phyloP scores from a whole-genome alignment of 2,329 filamentous ascomycete genomes.

The Paradendryphiella salina region DNA sequence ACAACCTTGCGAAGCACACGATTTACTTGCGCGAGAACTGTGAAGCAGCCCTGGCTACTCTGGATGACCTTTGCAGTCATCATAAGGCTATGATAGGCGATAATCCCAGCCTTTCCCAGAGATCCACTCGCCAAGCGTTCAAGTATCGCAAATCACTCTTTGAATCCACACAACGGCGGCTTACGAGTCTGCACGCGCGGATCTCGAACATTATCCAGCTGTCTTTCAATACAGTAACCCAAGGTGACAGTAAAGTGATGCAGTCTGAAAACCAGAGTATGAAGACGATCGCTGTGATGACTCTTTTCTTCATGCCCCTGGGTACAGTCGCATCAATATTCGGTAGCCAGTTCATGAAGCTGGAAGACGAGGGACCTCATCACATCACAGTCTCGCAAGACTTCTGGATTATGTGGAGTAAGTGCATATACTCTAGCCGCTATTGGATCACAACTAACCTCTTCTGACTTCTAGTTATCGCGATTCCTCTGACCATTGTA shows the following conservation, averaged over 20 bases:
- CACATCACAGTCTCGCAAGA: conserved; percentile 32
- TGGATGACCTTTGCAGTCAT: conserved; percentile 29
- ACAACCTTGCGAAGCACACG: conserved; percentile 48
- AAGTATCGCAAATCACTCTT: conserved; percentile 41
- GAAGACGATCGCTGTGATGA: conserved; percentile 53
- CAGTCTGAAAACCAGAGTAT: conserved; percentile 49
- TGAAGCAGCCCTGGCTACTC: conserved; percentile 34
- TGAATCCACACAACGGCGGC: conserved; percentile 41
- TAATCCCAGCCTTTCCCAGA: conserved; percentile 9
- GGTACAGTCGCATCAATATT: conserved; percentile 42
- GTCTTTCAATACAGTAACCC: conserved; percentile 48
- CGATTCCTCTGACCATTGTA: conserved; percentile 27
- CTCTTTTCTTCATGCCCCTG: conserved; percentile 51
- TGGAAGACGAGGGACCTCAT: conserved; percentile 24
- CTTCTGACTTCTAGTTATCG: conserved; percentile 15
- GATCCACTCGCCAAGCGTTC: conserved; percentile 24
- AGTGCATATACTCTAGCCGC: neutral
- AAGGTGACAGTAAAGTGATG: conserved; percentile 45
- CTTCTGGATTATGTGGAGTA: conserved; percentile 38
- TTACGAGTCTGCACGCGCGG: conserved; percentile 43
- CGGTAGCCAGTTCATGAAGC: conserved; percentile 36
- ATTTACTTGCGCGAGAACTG: conserved; percentile 46
- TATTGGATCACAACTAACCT: neutral
- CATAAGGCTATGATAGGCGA: conserved; percentile 15
- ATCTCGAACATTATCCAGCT: conserved; percentile 47